Base-by-base conservation (phyloP, 805 yeast genomes). In the Millerozyma miso region DNA sequence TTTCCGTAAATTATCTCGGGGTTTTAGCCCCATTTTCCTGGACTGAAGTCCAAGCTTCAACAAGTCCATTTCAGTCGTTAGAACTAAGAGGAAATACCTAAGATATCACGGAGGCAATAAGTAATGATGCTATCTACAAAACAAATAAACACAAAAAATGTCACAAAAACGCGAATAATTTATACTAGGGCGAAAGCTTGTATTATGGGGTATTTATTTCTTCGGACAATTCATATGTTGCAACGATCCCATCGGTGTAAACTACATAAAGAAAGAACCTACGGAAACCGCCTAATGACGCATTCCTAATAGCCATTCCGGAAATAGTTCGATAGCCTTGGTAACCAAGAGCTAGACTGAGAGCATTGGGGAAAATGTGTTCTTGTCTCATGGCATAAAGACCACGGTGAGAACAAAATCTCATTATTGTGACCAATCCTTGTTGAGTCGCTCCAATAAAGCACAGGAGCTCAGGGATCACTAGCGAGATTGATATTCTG, bases 1-100 rank as follows among this genome's bases (percentile, higher is more conserved):
- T 50, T 75, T 73, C 35, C 65, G 65, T 26, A 83, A 62, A 45
- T 71, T 67, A 18, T 62, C 62, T 36, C 66, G 72, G 6, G 77
- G 77, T 40, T 62, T 62, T 14, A 81, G 60, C 4, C 88, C 88
- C 0, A 87, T 81, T 54, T 79, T 81, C n/a, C 90, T 71, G 33
- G 88, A 78, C 53, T 69, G 71, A 31, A 71, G 63, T 1, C 89
- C 89, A n/a, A 71, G 67, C 52, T 67, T 73, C 37, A 70, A 51
- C 43, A 66, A 51, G 47, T 69, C 71, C 75, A 69, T 69, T 31
- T 40, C 26, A 14, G 33, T 37, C n/a, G 29, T 23, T 23, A 23
- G 29, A 23, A 23, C 29, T 23, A 23, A 23, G n/a, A 23, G 6
- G 6, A 23, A 10, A 6, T 23, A 23, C 10, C 29, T 23, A 7